Percentiles rank a stretch among this genome's conserved stretches.
phyloP scores from a whole-genome alignment of 768 basidiomycete genomes.

The Mycena belliarum region DNA sequence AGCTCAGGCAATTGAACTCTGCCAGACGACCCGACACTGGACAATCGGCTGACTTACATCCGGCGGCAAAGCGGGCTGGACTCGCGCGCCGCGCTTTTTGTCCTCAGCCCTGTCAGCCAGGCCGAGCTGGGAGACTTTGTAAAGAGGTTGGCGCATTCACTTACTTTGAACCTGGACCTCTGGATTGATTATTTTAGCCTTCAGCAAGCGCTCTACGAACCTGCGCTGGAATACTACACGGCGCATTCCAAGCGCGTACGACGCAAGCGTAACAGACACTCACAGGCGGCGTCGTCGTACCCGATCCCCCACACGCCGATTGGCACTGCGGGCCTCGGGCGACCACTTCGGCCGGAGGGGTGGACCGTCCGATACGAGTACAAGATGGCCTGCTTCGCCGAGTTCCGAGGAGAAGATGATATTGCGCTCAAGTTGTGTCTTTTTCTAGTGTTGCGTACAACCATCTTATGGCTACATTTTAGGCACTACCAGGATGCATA shows the following conservation, averaged over 20 bases:
- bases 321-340: conserved; percentile 43
- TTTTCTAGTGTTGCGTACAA: conserved; percentile 11
- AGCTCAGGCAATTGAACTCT: no score
- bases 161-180: neutral
- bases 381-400: conserved; percentile 96
- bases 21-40: conserved; percentile 82
- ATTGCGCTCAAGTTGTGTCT: conserved; percentile 81
- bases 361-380: conserved; percentile 98
- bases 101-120: conserved; percentile 88
- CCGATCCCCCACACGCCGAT: conserved; percentile 50
- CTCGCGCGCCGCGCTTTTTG: conserved; percentile 90
- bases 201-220: conserved; percentile 85
- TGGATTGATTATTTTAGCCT: no score
- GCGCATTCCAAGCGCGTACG: conserved; percentile 90
- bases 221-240: conserved; percentile 91
- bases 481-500: conserved; percentile 97
- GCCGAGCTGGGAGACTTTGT: conserved; percentile 89
- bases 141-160: conserved; percentile 51
- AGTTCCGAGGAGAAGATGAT: conserved; percentile 91
- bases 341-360: conserved; percentile 78
- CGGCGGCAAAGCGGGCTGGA: conserved; percentile 87
- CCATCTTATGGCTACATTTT: conserved; percentile 18
- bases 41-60: conserved; percentile 82
- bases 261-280: conserved; percentile 83
- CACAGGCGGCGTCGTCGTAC: conserved; percentile 56